Conservation (phyloP, 306 rosid species). For the Malus asiatica region DNA sequence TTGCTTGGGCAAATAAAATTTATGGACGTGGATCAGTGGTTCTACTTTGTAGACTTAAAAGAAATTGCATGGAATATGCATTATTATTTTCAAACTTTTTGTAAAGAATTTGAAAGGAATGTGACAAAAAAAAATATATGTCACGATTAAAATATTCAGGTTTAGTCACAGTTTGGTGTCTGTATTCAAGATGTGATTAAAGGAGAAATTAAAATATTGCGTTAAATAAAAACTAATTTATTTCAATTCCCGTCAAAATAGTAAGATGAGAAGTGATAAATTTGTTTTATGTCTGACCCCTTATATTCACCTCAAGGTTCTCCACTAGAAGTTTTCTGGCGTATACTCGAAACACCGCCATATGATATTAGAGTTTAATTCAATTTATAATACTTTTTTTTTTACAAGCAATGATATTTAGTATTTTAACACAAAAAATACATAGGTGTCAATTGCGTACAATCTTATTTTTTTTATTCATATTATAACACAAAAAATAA, state of each 20-base stretch:
- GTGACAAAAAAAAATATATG: neutral
- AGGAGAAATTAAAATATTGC: neutral
- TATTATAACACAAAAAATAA: too few relatives aligned
- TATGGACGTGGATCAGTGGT: neutral
- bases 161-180: neutral
- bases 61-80: neutral
- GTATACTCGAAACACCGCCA: too few relatives aligned
- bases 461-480: too few relatives aligned
- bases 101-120: neutral
- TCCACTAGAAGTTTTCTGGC: fast-evolving
- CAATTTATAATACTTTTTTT: too few relatives aligned
- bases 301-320: too few relatives aligned
- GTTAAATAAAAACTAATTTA: too few relatives aligned
- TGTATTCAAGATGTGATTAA: too few relatives aligned
- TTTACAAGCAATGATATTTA: too few relatives aligned
- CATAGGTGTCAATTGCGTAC: too few relatives aligned
- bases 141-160: too few relatives aligned
- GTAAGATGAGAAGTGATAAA: neutral
- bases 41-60: neutral
- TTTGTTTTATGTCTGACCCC: neutral
- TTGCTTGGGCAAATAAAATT: neutral
- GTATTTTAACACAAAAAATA: too few relatives aligned
- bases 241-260: neutral
- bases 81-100: neutral
- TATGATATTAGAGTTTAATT: neutral